Evolutionary conservation across 1,284 basidiomycete species (phyloP).

Genomic region (Volvariella surrecta): DNA sequence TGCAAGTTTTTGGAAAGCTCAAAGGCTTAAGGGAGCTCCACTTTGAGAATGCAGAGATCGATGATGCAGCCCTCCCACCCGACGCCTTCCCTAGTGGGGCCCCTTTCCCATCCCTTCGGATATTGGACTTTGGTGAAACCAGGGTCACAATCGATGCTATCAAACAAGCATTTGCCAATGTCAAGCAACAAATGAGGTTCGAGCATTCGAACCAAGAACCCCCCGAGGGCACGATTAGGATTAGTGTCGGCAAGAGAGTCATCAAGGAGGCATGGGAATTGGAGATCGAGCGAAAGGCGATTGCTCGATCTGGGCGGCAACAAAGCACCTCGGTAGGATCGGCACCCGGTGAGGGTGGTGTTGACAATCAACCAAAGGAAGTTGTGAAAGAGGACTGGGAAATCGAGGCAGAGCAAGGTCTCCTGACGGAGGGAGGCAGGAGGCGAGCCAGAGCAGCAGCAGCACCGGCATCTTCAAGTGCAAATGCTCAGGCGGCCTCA

Average conservation of each 20-base stretch:
- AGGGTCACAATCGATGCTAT: slow-evolving; percentile 38
- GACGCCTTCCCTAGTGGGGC: slow-evolving; percentile 25
- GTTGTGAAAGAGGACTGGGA: slow-evolving; percentile 66
- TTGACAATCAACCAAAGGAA: slow-evolving; percentile 14
- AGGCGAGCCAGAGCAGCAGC: slow-evolving; percentile 52
- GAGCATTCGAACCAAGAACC: slow-evolving; percentile 46
- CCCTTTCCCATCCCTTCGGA: slow-evolving; percentile 40
- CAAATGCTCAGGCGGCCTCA: slow-evolving; percentile 1
- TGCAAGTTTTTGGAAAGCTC: slow-evolving; percentile 40
- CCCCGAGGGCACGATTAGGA: slow-evolving; percentile 37
- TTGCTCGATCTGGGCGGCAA: slow-evolving; percentile 20
- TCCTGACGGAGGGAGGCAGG: slow-evolving; percentile 62
- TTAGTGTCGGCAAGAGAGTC: slow-evolving; percentile 62
- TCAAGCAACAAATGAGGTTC: slow-evolving; percentile 44
- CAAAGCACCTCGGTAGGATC: neutral
- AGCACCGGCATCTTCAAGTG: neutral
- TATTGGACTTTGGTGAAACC: slow-evolving; percentile 62
- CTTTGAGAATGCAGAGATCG: slow-evolving; percentile 47
- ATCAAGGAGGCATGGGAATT: slow-evolving; percentile 71
- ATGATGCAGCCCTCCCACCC: slow-evolving; percentile 46
- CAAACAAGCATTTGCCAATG: slow-evolving; percentile 31
- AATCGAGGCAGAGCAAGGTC: slow-evolving; percentile 64
- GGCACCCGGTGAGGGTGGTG: slow-evolving; percentile 2
- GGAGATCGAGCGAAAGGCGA: slow-evolving; percentile 50
- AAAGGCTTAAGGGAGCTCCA: slow-evolving; percentile 48